phyloP scores from a whole-genome alignment of 345 rosid genomes.

The Ailanthus altissimus region DNA sequence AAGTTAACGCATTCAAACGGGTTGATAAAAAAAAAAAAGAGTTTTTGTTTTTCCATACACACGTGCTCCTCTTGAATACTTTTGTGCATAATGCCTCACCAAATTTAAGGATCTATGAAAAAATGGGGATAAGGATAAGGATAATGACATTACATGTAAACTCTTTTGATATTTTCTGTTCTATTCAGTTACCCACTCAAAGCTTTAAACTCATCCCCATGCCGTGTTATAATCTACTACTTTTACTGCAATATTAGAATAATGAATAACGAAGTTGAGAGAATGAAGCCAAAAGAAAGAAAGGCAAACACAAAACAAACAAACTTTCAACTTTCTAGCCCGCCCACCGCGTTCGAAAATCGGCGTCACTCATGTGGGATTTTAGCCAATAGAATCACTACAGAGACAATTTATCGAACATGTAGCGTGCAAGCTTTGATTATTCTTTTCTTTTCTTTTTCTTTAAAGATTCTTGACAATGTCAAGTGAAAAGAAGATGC shows the following conservation, averaged over 20 bases:
- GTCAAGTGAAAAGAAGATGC: background rate
- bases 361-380: background rate
- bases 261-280: background rate
- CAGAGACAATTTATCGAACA: background rate
- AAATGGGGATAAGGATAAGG: background rate
- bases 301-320: background rate
- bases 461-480: no score
- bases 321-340: background rate
- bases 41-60: no score
- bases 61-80: background rate
- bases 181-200: background rate
- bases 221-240: conserved; percentile 7
- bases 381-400: conserved; percentile 1
- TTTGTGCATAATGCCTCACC: background rate
- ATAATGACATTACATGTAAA: background rate
- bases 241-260: background rate
- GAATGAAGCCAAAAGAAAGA: background rate
- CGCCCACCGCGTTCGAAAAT: background rate
- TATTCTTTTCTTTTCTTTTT: background rate
- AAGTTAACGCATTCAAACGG: background rate
- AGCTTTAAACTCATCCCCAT: background rate
- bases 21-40: background rate
- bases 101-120: background rate
- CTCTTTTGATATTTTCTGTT: background rate
- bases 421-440: background rate